Conservation (phyloP, 2,329 filamentous ascomycete species). For the Hypoxylon sp. region DNA sequence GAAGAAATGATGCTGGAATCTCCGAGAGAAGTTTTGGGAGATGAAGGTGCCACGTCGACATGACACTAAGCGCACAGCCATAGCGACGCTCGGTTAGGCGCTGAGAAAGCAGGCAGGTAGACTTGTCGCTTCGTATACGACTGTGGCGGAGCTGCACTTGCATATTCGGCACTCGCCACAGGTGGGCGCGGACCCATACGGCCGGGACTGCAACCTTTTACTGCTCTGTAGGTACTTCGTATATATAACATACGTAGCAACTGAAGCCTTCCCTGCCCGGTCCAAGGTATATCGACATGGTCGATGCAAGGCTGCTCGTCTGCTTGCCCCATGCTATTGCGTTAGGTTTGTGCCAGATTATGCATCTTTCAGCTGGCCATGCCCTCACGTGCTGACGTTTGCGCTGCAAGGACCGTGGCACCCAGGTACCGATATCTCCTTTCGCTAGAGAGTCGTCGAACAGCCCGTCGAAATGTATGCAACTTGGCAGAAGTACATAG, state of each 20-base stretch:
- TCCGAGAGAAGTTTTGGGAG: slow-evolving; percentile 24
- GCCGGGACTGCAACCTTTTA: slow-evolving; percentile 22
- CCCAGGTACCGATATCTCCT: too few species aligned
- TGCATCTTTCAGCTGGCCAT: slow-evolving; percentile 46
- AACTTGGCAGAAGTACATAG: too few species aligned
- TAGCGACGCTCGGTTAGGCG: slow-evolving; percentile 20
- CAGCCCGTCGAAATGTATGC: neutral
- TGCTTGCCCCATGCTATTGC: slow-evolving; percentile 29
- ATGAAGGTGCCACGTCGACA: slow-evolving; percentile 41
- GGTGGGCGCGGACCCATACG: slow-evolving; percentile 25
- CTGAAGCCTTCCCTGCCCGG: slow-evolving; percentile 28
- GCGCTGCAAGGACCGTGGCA: slow-evolving; percentile 17
- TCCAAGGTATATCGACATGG: slow-evolving; percentile 18
- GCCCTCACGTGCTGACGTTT: slow-evolving; percentile 26
- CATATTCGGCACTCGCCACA: slow-evolving; percentile 40
- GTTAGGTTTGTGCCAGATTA: slow-evolving; percentile 34
- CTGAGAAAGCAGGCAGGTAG: slow-evolving; percentile 1
- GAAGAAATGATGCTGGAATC: slow-evolving; percentile 9
- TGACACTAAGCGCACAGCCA: slow-evolving; percentile 41
- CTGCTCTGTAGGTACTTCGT: slow-evolving; percentile 19
- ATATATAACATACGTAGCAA: slow-evolving; percentile 6
- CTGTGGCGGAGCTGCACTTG: slow-evolving; percentile 43
- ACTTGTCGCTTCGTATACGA: slow-evolving; percentile 30
- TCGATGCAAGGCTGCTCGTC: slow-evolving; percentile 29
- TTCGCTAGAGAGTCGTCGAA: slow-evolving; percentile 14